Percentiles rank a stretch among this genome's conserved stretches.
phyloP scores from a whole-genome alignment of 306 rosid species.

The Clitoria ternatea region DNA sequence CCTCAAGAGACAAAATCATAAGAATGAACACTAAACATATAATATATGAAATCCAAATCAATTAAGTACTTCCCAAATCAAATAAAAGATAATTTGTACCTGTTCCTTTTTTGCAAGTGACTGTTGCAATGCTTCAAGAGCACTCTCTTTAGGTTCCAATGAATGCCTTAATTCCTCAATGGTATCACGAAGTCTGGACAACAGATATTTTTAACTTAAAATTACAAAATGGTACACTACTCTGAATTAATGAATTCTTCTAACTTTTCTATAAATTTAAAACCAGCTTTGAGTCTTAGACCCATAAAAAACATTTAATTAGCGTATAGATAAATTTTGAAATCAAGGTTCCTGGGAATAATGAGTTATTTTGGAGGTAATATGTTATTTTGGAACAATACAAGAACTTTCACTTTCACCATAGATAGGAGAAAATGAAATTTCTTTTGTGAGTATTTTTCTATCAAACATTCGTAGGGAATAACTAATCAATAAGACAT shows the following conservation, averaged over 20 bases:
- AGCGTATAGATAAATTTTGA: no score
- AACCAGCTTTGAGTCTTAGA: no score
- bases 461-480: slow-evolving; percentile 3
- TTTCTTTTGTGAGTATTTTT: no score
- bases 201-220: slow-evolving; percentile 21
- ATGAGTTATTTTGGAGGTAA: no score
- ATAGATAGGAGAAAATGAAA: no score
- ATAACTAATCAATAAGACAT: neutral
- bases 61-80: neutral
- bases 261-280: no score
- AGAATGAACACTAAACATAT: neutral
- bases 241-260: no score
- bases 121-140: slow-evolving; percentile 73
- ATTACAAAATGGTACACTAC: no score
- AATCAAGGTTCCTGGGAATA: no score
- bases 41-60: slow-evolving; percentile 10
- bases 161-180: slow-evolving; percentile 80
- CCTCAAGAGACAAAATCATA: slow-evolving; percentile 15
- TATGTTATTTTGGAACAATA: no score
- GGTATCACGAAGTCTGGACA: slow-evolving; percentile 82
- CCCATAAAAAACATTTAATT: no score
- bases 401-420: no score
- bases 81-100: slow-evolving; percentile 41
- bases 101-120: slow-evolving; percentile 88
- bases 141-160: slow-evolving; percentile 85